Conservation (phyloP, 2,329 filamentous ascomycete genomes). For the Acrocalymma vagum region DNA sequence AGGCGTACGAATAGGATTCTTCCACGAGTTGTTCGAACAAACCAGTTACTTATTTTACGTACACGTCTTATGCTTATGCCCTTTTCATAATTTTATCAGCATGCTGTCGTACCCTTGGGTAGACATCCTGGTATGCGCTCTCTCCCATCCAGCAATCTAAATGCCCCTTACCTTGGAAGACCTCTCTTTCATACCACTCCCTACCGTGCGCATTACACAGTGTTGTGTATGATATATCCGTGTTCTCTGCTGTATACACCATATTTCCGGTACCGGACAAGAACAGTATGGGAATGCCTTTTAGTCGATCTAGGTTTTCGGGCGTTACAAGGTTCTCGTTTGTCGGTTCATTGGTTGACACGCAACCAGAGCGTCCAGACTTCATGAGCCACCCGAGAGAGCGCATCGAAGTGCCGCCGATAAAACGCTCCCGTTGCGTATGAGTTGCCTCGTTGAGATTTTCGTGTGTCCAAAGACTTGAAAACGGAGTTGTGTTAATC, state of each 20-base stretch:
- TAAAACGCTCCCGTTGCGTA: too few relatives aligned
- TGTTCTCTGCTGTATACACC: constrained; percentile 63
- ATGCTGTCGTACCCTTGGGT: constrained; percentile 56
- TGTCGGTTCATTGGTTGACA: constrained; percentile 8
- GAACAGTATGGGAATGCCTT: constrained; percentile 20
- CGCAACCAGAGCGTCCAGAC: too few relatives aligned
- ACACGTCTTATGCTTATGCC: too few relatives aligned
- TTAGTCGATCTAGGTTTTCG: constrained; percentile 13
- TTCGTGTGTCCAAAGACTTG: constrained; percentile 70
- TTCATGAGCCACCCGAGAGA: too few relatives aligned
- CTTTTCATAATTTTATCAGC: too few relatives aligned
- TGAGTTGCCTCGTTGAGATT: constrained; percentile 74
- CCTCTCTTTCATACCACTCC: constrained; percentile 60
- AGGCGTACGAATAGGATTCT: too few relatives aligned
- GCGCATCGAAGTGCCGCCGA: too few relatives aligned
- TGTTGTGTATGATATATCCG: constrained; percentile 63
- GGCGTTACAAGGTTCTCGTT: constrained; percentile 13
- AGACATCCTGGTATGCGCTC: constrained; percentile 67
- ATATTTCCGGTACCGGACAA: constrained; percentile 51
- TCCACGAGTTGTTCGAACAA: too few relatives aligned
- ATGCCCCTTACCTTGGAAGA: constrained; percentile 67
- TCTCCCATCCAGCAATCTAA: constrained; percentile 71
- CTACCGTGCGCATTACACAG: constrained; percentile 60
- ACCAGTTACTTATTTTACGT: too few relatives aligned
- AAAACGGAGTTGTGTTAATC: too few relatives aligned